Evolutionary conservation across 208 protist species (phyloP), one percentile per base, ranked within the genome.

Genomic region (Angomonas desouzai): DNA sequence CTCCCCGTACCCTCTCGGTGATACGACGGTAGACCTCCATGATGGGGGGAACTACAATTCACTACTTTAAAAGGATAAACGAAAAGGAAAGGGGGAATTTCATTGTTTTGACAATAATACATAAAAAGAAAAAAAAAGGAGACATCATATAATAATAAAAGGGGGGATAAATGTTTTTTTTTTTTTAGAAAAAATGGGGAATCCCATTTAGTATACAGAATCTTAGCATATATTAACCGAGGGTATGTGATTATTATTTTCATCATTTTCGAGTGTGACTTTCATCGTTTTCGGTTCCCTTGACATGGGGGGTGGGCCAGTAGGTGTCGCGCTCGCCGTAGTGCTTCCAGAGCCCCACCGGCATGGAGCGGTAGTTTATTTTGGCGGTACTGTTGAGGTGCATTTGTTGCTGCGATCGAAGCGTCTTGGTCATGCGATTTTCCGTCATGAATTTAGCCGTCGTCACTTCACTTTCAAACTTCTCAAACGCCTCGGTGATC

Each of bases 21-120:
- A 96, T 94, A 62, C 91, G 88, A 18, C 84, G 64, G 60, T 96
- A 96, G 23, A 94, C 85, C 68, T 96, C 88, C 91, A 96, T 96
- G n/a, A 72, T 48, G 4, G 45, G 29, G 62, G 29, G 30, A 55
- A 23, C 53, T 6, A 58, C 22, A 34, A 29, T 0, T 27, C 38
- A 45, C 30, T 11, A 48, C 57, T 43, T 63, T 28, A 25, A 23
- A 49, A 25, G 64, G 16, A 27, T 10, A 59, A 62, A 62, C 29
- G 56, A 64, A 43, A 43, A 66, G 20, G 45, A n/a, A n/a, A n/a
- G n/a, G n/a, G n/a, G n/a, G n/a, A 16, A 32, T 34, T 27, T n/a
- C 13, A 51, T 48, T 18, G 25, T 16, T 65, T n/a, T 57, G 29
- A 58, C 43, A 61, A 18, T 25, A 22, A 67, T 11, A 68, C 23